Conservation (phyloP, 805 yeast genomes). For the Pichia paraexigua region DNA sequence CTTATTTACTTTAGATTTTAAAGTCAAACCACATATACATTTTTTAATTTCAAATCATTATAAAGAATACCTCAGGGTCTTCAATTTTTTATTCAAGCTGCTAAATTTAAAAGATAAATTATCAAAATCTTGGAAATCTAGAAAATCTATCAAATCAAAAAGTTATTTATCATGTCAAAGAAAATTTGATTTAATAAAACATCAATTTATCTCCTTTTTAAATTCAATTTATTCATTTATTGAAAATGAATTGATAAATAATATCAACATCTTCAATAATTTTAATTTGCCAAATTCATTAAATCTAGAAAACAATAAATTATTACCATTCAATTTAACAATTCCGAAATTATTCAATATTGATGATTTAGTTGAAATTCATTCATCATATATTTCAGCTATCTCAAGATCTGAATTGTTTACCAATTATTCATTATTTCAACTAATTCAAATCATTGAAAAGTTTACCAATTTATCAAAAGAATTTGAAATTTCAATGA, state of each 20-base stretch:
- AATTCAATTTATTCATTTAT: constrained; percentile 34
- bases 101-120: constrained; percentile 52
- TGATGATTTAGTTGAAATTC: constrained; percentile 39
- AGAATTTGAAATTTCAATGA: constrained; percentile 16
- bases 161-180: constrained; percentile 11
- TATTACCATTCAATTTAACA: constrained; percentile 1
- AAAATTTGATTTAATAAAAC: constrained; percentile 32
- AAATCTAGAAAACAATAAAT: constrained; percentile 1
- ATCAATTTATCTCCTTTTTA: constrained; percentile 35
- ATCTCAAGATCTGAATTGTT: constrained; percentile 26
- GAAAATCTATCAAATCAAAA: constrained; percentile 23
- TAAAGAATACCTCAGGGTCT: constrained; percentile 65
- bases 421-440: constrained; percentile 1
- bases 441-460: constrained; percentile 22
- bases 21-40: constrained; percentile 42
- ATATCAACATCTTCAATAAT: constrained; percentile 21
- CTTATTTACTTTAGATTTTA: constrained; percentile 79
- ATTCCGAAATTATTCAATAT: constrained; percentile 31
- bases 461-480: constrained; percentile 32
- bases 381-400: constrained; percentile 27
- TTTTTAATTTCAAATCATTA: constrained; percentile 45
- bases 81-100: constrained; percentile 79
- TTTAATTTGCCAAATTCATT: constrained; percentile 11
- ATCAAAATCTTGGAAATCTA: constrained; percentile 39
- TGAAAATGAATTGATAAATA: constrained; percentile 37